These are phyloP conservation scores for Aegilops longissima DNA, from an alignment of 176 grass and related monocot species.

Conservation along the genomic window DNA sequence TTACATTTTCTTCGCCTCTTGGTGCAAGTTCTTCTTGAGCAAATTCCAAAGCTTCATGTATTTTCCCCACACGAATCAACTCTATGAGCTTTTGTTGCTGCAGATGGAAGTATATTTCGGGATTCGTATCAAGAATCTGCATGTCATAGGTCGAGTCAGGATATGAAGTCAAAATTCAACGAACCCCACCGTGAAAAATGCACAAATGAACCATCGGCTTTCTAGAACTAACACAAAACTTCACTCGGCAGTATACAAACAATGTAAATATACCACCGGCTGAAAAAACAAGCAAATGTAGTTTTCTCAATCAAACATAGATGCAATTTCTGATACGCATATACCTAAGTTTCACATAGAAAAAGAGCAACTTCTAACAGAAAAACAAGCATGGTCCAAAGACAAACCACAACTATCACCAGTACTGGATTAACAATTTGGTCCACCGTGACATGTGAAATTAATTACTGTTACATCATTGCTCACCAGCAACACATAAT, in stretches of 20 bases:
- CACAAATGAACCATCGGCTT: neutral
- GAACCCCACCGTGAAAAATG: neutral
- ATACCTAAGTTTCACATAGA: neutral
- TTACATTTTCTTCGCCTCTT: slow-evolving; percentile 96
- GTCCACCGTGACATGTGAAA: neutral
- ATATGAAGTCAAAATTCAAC: neutral
- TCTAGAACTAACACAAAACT: neutral
- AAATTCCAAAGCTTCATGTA: slow-evolving; percentile 92
- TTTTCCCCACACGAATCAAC: slow-evolving; percentile 85
- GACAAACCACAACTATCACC: neutral
- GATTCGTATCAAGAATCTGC: slow-evolving; percentile 96
- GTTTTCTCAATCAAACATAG: neutral
- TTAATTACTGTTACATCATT: neutral
- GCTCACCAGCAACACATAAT: neutral
- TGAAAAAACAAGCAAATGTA: neutral
- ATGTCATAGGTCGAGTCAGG: slow-evolving; percentile 11
- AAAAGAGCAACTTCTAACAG: neutral
- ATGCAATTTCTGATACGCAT: neutral
- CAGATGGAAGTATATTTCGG: slow-evolving; percentile 92
- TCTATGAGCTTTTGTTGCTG: slow-evolving; percentile 97
- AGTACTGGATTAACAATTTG: neutral
- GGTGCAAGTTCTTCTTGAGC: slow-evolving; percentile 94
- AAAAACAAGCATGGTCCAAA: neutral
- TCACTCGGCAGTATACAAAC: neutral
- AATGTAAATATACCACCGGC: neutral